Percentiles rank a stretch among this genome's conserved stretches.
Conservation (phyloP, 106 monocot genomes). For the Narthecium ossifragum region DNA sequence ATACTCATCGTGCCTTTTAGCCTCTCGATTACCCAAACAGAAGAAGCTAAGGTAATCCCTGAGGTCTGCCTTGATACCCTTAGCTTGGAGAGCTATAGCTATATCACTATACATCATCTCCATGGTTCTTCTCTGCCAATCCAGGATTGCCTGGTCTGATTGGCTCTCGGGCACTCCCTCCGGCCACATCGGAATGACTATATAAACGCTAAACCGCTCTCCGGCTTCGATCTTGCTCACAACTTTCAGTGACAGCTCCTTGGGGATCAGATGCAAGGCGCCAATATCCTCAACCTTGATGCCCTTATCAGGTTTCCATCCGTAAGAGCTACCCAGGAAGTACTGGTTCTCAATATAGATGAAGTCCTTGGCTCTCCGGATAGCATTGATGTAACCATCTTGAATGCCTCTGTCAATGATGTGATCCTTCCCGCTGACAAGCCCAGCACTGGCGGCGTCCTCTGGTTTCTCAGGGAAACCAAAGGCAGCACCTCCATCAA, state of each 20-base stretch:
- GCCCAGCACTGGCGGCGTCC: constrained; percentile 32
- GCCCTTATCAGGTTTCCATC: constrained; percentile 29
- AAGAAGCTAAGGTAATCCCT: constrained; percentile 63
- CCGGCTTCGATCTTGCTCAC: constrained; percentile 61
- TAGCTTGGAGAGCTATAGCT: constrained; percentile 25
- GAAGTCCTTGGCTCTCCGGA: constrained; percentile 48
- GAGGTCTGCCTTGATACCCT: constrained; percentile 20
- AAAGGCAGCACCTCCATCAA: constrained; percentile 49
- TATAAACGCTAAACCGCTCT: constrained; percentile 57
- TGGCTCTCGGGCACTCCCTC: constrained; percentile 58
- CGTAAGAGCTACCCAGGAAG: constrained; percentile 58
- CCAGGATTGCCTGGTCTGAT: constrained; percentile 60
- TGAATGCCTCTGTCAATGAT: constrained; percentile 61
- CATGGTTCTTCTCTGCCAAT: constrained; percentile 72
- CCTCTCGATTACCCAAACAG: constrained; percentile 60
- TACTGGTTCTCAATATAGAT: constrained; percentile 75
- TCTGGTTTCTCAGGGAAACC: constrained; percentile 43
- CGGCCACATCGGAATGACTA: constrained; percentile 82
- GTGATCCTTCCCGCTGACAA: constrained; percentile 55
- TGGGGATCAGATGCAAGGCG: constrained; percentile 58
- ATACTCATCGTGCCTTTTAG: constrained; percentile 27
- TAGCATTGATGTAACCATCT: constrained; percentile 56
- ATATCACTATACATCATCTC: constrained; percentile 72
- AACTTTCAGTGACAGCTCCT: constrained; percentile 57
- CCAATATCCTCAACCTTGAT: constrained; percentile 42